These are phyloP conservation scores for Aspergillus ustus DNA, from an alignment of 2,329 filamentous ascomycete genomes.

Conservation along the genomic window DNA sequence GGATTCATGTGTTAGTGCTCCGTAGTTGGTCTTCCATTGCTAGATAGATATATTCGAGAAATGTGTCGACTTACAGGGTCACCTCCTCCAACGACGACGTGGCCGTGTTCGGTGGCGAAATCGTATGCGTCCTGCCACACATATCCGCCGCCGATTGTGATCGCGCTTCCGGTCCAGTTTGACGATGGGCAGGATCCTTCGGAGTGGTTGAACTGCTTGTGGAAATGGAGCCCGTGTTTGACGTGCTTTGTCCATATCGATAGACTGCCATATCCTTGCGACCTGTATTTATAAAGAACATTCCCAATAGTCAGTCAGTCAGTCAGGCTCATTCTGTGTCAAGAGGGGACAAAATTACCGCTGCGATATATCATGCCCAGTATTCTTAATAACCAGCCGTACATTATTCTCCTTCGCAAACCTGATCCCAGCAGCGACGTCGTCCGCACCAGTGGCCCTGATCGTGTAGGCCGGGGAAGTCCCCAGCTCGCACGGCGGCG, in stretches of 20 bases:
- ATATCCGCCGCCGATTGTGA: conserved; percentile 35
- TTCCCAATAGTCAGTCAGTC: neutral
- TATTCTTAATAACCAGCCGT: conserved; percentile 52
- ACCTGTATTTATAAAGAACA: conserved; percentile 23
- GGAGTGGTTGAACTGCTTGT: conserved; percentile 31
- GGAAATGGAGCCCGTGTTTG: conserved; percentile 33
- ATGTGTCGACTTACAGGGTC: conserved; percentile 19
- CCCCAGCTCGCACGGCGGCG: conserved; percentile 22
- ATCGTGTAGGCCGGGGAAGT: conserved; percentile 18
- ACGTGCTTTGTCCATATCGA: conserved; percentile 38
- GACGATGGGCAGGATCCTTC: conserved; percentile 37
- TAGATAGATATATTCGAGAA: neutral
- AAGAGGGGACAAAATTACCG: conserved; percentile 10
- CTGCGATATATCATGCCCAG: conserved; percentile 41
- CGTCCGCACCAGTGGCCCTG: conserved; percentile 29
- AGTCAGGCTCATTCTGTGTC: too few species aligned
- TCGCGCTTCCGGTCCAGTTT: conserved; percentile 38
- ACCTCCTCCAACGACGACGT: conserved; percentile 38
- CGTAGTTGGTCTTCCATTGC: neutral
- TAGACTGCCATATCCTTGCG: conserved; percentile 35
- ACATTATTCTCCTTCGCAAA: conserved; percentile 57
- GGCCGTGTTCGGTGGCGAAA: conserved; percentile 29
- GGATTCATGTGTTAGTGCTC: too few species aligned
- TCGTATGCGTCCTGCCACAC: conserved; percentile 32
- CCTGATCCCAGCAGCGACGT: conserved; percentile 32